Percentiles rank a stretch among this genome's conserved stretches.
These are phyloP conservation scores for Eurotiales sp. DNA, from an alignment of 2,329 filamentous ascomycete genomes.

Conservation along the genomic window DNA sequence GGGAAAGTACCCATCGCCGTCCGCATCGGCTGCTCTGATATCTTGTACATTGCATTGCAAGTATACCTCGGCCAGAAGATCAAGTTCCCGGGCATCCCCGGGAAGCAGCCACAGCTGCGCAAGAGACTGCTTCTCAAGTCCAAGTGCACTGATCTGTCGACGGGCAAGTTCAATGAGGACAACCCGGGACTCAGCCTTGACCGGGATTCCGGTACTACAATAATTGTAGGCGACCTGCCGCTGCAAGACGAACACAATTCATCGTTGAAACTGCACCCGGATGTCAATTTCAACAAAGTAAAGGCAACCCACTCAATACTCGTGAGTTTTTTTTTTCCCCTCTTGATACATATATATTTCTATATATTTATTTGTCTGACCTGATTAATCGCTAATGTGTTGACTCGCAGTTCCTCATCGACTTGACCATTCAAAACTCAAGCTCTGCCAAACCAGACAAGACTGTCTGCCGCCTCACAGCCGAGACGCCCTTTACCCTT, in stretches of 20 bases:
- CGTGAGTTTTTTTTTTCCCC: neutral
- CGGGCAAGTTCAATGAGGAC: constrained; percentile 5
- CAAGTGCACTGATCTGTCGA: constrained; percentile 8
- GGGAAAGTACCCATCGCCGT: constrained; percentile 9
- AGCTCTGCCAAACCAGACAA: neutral
- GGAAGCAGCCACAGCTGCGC: constrained; percentile 5
- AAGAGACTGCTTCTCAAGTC: constrained; percentile 11
- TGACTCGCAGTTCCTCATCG: constrained; percentile 8
- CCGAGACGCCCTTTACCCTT: constrained; percentile 9
- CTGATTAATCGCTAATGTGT: neutral
- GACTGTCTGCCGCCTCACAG: constrained; percentile 12
- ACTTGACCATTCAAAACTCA: constrained; percentile 6
- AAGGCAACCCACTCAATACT: constrained; percentile 8
- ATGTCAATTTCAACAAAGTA: constrained; percentile 10
- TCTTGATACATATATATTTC: neutral
- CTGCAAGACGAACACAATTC: constrained; percentile 1
- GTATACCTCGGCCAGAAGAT: constrained; percentile 11
- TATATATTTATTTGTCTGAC: neutral
- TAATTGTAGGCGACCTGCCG: constrained; percentile 6
- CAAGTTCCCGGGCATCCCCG: neutral
- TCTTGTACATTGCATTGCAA: constrained; percentile 7
- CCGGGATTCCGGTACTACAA: neutral
- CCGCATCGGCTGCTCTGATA: constrained; percentile 1
- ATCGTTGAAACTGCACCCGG: constrained; percentile 8
- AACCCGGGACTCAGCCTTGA: constrained; percentile 1